Conservation (phyloP, 139 green algal species). For the Medakamo hakoo region DNA sequence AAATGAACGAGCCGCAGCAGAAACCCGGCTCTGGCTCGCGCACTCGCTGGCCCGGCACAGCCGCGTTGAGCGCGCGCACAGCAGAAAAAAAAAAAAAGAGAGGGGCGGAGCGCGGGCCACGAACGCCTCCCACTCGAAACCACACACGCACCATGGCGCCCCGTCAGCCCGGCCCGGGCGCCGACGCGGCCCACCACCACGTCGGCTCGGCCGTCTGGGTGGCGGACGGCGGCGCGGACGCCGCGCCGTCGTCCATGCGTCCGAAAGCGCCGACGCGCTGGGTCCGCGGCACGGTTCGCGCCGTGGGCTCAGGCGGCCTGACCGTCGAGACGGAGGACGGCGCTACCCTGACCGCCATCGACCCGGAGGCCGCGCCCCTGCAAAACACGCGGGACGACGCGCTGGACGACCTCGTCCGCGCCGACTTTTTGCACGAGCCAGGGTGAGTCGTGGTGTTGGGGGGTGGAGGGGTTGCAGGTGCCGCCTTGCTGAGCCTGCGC, state of each 20-base stretch:
- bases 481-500: not conserved
- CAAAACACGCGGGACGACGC: conserved; percentile 43
- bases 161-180: not conserved
- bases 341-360: not conserved
- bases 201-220: not conserved
- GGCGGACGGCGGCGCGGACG: not conserved
- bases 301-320: conserved; percentile 1
- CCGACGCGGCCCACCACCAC: not conserved
- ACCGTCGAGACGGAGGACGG: conserved; percentile 17
- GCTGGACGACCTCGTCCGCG: conserved; percentile 35
- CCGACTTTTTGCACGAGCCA: conserved; percentile 42
- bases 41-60: no score
- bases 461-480: not conserved
- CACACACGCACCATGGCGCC: not conserved
- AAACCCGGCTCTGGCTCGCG: no score
- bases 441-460: conserved; percentile 13
- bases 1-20: no score
- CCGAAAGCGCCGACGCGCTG: not conserved
- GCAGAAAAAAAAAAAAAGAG: no score
- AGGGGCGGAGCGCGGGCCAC: no score
- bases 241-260: not conserved
- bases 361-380: conserved; percentile 7
- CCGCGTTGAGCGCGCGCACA: no score
- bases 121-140: not conserved
- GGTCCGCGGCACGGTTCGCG: not conserved